A percentile compares a stretch with the other conserved stretches of the same genome.
These are phyloP conservation scores for Daldinia childiae DNA, from an alignment of 495 filamentous ascomycete species.

Conservation along the genomic window DNA sequence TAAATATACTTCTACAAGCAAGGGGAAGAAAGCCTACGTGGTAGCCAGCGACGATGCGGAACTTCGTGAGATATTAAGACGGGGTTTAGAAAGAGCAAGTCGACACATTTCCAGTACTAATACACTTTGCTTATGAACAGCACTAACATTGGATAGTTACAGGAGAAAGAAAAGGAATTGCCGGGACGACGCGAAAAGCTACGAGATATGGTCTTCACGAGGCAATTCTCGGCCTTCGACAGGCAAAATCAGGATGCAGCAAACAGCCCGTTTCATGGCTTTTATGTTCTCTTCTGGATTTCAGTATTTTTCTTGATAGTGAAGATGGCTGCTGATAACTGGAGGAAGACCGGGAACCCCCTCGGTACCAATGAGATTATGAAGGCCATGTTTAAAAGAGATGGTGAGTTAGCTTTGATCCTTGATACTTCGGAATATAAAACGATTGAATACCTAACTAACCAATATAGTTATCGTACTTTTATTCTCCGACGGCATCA, in stretches of 20 bases:
- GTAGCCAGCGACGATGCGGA: slow-evolving; percentile 67
- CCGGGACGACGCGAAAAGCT: slow-evolving; percentile 60
- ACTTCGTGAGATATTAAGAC: slow-evolving; percentile 61
- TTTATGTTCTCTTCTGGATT: slow-evolving; percentile 82
- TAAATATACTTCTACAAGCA: slow-evolving; percentile 3
- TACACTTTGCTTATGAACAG: not conserved
- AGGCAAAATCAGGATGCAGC: slow-evolving; percentile 66
- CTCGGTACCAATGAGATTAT: slow-evolving; percentile 75
- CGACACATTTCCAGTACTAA: not conserved
- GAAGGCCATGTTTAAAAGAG: slow-evolving; percentile 70
- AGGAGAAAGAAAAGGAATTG: slow-evolving; percentile 43
- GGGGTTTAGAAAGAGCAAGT: slow-evolving; percentile 55
- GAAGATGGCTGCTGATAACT: slow-evolving; percentile 72
- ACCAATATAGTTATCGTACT: slow-evolving; percentile 62
- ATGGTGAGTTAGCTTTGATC: slow-evolving; percentile 46
- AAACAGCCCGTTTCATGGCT: slow-evolving; percentile 74
- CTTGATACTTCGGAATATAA: not conserved
- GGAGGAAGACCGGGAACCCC: slow-evolving; percentile 65
- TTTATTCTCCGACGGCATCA: slow-evolving; percentile 70
- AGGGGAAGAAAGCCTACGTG: slow-evolving; percentile 51
- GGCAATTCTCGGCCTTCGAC: slow-evolving; percentile 75
- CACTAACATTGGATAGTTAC: slow-evolving; percentile 2
- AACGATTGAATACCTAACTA: slow-evolving; percentile 9
- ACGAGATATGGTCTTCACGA: slow-evolving; percentile 72
- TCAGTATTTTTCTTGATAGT: slow-evolving; percentile 68